These are phyloP conservation scores for Quercus bicolor DNA, from an alignment of 306 rosid genomes.

Conservation along the genomic window DNA sequence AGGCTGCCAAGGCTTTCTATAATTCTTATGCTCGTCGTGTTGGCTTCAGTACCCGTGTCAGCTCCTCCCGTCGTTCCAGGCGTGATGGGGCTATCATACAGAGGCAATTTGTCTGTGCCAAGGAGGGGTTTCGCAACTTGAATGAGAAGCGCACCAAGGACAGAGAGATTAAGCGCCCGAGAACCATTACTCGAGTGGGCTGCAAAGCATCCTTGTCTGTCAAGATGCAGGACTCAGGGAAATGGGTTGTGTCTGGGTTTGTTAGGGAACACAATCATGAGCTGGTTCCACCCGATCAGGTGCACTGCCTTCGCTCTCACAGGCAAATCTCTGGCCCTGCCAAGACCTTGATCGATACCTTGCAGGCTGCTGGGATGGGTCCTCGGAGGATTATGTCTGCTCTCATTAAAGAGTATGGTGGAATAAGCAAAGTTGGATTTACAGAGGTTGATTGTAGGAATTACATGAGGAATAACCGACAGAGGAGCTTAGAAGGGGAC, in stretches of 20 bases:
- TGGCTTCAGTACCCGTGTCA: constrained; percentile 96
- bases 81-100: constrained; percentile 97
- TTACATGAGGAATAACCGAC: constrained; percentile 98
- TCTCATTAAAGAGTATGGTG: constrained; percentile 91
- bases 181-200: constrained; percentile 87
- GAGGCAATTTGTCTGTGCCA: constrained; percentile 96
- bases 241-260: constrained; percentile 96
- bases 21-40: constrained; percentile 97
- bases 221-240: constrained; percentile 96
- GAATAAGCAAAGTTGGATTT: constrained; percentile 94
- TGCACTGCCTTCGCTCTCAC: constrained; percentile 94
- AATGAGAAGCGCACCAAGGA: constrained; percentile 99
- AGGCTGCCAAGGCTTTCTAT: constrained; percentile 97
- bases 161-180: constrained; percentile 93
- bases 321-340: constrained; percentile 97
- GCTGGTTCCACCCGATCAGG: constrained; percentile 94
- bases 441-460: constrained; percentile 98
- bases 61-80: constrained; percentile 94
- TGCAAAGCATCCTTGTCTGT: constrained; percentile 97
- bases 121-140: constrained; percentile 93
- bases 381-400: constrained; percentile 98
- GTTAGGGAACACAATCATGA: constrained; percentile 91
- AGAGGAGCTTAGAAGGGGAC: constrained; percentile 84
- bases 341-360: constrained; percentile 87
- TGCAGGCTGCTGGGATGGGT: constrained; percentile 99